Evolutionary conservation across 2,329 filamentous ascomycete species (phyloP), one percentile per base, ranked within the genome.

Genomic region (Penicillium sp.): DNA sequence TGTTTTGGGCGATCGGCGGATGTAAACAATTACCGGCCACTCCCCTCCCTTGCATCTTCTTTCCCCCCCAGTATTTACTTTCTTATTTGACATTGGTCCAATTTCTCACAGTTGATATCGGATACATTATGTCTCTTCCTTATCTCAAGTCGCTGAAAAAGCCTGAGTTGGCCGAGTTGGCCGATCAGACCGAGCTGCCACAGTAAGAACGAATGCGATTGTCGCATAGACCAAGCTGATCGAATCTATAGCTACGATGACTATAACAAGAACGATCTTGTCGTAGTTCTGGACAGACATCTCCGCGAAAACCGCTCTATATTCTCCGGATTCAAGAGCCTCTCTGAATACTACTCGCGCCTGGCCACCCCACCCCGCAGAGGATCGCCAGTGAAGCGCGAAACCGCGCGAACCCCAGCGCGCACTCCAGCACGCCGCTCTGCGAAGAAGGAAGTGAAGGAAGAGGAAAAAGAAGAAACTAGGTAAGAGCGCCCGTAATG

Each of bases 101-200:
- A 48, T 44, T 45, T 39, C 33, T 9, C 26, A 26, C 15, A 26
- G 48, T 35, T 34, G 22, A 12, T 48, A 52, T 49, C 38, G 8
- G 41, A 44, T 42, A 29, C 61, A 78, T 66, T 61, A 87, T 87
- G 83, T 81, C 72, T 61, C 81, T 84, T 65, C 80, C 82, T 60
- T 95, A 86, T 81, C 77, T 95, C 66, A 80, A 83, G 69, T 78
- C 79, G 68, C 86, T 93, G 78, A 84, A 86, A 75, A 95, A 95
- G 77, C 77, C 77, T 61, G 87, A 91, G 57, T 79, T 95, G 49
- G 69, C 81, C 60, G 84, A 87, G 55, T 76, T 94, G 54, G 87
- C 88, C 52, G 80, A 87, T 57, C 72, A 77, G 41, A 78, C 86
- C 54, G 84, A 84, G 51, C 74, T 91, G 48, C 77, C 80, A 65